phyloP scores from a whole-genome alignment of 2,329 filamentous ascomycete species.

The Septoria linicola region DNA sequence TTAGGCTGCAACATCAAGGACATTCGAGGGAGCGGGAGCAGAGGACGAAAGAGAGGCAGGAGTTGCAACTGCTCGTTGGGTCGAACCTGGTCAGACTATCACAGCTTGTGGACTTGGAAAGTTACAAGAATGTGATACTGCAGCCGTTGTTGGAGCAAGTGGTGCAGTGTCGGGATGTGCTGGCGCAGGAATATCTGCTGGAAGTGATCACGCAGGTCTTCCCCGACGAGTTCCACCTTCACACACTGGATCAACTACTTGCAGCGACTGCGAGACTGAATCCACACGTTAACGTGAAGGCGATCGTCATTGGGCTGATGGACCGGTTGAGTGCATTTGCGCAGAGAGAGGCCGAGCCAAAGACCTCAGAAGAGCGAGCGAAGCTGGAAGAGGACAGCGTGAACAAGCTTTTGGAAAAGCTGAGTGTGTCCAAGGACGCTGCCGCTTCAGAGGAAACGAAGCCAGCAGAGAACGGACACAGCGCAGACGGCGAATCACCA shows the following conservation, averaged over 20 bases:
- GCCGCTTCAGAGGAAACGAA: conserved; percentile 35
- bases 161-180: conserved; percentile 92
- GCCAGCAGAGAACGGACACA: conserved; percentile 32
- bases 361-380: conserved; percentile 67
- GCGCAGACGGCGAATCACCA: conserved; percentile 22
- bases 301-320: conserved; percentile 97
- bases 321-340: conserved; percentile 92
- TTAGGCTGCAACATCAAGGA: conserved; percentile 93
- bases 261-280: conserved; percentile 90
- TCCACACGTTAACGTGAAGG: conserved; percentile 95
- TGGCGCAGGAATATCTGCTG: conserved; percentile 94
- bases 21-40: conserved; percentile 93
- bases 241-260: conserved; percentile 92
- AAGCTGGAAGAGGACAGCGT: conserved; percentile 84
- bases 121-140: conserved; percentile 88
- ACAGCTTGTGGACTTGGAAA: conserved; percentile 90
- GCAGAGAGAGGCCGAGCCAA: conserved; percentile 76
- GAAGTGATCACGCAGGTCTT: conserved; percentile 99
- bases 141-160: conserved; percentile 91
- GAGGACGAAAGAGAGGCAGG: conserved; percentile 88
- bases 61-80: conserved; percentile 90
- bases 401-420: conserved; percentile 71
- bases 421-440: conserved; percentile 65
- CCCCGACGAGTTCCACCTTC: conserved; percentile 95
- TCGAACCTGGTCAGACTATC: conserved; percentile 95